These are phyloP conservation scores for Cladosporium sp. DNA, from an alignment of 2,329 filamentous ascomycete species.

Conservation along the genomic window DNA sequence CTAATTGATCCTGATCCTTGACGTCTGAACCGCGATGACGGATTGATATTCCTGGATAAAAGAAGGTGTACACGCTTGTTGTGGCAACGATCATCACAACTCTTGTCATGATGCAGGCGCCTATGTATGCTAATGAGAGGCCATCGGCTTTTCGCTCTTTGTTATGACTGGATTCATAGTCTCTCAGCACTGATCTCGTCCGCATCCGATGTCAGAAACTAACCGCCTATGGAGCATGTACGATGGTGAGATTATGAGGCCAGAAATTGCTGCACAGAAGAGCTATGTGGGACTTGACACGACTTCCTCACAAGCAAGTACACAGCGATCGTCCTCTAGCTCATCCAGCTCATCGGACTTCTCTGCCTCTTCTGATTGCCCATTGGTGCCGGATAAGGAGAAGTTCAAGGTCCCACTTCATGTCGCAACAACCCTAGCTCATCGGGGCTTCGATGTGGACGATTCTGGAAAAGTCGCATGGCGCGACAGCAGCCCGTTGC, in stretches of 20 bases:
- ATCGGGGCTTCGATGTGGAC: constrained; percentile 2
- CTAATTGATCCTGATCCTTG: background rate
- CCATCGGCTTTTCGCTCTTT: no score
- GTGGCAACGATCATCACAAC: constrained; percentile 10
- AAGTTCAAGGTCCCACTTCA: background rate
- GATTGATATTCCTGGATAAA: background rate
- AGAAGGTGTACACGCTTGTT: constrained; percentile 11
- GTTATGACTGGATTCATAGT: background rate
- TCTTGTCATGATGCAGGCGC: background rate
- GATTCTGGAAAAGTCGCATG: constrained; percentile 9
- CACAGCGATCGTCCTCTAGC: background rate
- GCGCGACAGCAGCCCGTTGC: constrained; percentile 7
- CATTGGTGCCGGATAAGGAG: background rate
- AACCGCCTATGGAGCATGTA: background rate
- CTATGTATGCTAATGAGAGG: background rate
- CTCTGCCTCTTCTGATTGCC: background rate
- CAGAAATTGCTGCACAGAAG: background rate
- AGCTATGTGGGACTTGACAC: background rate
- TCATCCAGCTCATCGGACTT: constrained; percentile 1
- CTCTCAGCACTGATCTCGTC: background rate
- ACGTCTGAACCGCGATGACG: background rate
- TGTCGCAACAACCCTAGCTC: constrained; percentile 1
- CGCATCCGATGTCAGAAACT: background rate
- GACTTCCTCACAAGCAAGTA: background rate
- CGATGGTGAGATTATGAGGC: background rate